Conservation (phyloP, 2,329 filamentous ascomycete genomes). For the Cephalotrichum gorgonifer region DNA sequence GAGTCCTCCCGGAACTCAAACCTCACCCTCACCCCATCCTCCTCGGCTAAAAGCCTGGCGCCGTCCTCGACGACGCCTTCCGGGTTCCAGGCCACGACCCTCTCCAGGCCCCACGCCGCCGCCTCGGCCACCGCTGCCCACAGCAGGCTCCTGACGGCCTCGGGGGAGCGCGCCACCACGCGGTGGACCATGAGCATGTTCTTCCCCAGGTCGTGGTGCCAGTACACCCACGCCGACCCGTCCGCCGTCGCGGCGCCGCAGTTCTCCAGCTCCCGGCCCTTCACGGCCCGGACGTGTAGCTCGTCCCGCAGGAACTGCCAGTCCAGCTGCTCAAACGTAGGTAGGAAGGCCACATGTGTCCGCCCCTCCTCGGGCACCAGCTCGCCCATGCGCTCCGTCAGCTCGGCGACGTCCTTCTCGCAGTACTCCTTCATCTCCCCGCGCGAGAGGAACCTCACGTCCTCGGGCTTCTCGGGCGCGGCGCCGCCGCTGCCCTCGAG, state of each 20-base stretch:
- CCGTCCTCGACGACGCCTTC: slow-evolving; percentile 15
- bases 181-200: neutral
- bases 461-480: slow-evolving; percentile 10
- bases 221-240: slow-evolving; percentile 20
- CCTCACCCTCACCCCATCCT: slow-evolving; percentile 23
- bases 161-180: slow-evolving; percentile 8
- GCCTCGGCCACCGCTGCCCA: slow-evolving; percentile 20
- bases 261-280: slow-evolving; percentile 8
- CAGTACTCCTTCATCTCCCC: slow-evolving; percentile 15
- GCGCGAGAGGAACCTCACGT: slow-evolving; percentile 13
- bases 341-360: slow-evolving; percentile 21
- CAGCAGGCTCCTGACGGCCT: slow-evolving; percentile 16
- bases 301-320: slow-evolving; percentile 22
- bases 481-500: slow-evolving; percentile 12
- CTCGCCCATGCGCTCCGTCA: slow-evolving; percentile 14
- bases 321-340: slow-evolving; percentile 15
- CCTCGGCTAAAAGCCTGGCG: slow-evolving; percentile 21
- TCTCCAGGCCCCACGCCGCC: slow-evolving; percentile 15
- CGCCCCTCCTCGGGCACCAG: slow-evolving; percentile 11
- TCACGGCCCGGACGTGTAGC: slow-evolving; percentile 15
- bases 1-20: slow-evolving; percentile 18
- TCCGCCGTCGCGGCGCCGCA: slow-evolving; percentile 15
- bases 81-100: slow-evolving; percentile 22
- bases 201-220: slow-evolving; percentile 22
- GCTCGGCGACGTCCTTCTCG: slow-evolving; percentile 14